phyloP scores from a whole-genome alignment of 2,329 filamentous ascomycete species.

The Monilinia vaccinii-corymbosi region DNA sequence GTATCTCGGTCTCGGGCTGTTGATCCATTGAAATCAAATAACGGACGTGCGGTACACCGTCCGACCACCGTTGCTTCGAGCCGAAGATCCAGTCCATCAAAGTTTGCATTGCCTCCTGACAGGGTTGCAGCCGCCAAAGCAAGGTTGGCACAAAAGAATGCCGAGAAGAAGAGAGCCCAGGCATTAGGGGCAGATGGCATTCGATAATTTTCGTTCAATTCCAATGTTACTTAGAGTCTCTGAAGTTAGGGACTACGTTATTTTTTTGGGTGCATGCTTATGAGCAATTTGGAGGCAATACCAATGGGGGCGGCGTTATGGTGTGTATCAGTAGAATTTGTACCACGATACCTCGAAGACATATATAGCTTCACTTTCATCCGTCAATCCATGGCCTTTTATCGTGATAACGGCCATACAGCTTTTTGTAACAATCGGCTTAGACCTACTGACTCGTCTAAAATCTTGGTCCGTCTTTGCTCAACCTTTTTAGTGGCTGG shows the following conservation, averaged over 20 bases:
- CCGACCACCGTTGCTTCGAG: conserved; percentile 15
- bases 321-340: not conserved
- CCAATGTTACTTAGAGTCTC: not conserved
- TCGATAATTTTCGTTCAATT: not conserved
- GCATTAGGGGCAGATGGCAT: conserved; percentile 10
- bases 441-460: not conserved
- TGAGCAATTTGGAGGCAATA: conserved; percentile 6
- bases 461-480: not conserved
- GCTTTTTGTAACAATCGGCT: not conserved
- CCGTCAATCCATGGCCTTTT: not conserved
- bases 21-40: conserved; percentile 13
- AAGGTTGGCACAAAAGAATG: conserved; percentile 27
- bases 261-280: not conserved
- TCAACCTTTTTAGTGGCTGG: not conserved
- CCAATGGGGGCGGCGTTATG: conserved; percentile 1
- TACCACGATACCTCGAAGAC: conserved; percentile 3
- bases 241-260: not conserved
- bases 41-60: conserved; percentile 9
- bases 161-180: conserved; percentile 23
- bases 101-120: conserved; percentile 25
- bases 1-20: conserved; percentile 15
- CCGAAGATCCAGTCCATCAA: conserved; percentile 18
- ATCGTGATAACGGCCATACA: not conserved
- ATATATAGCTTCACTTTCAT: not conserved
- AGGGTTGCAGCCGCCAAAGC: conserved; percentile 30